A percentile compares a stretch with the other conserved stretches of the same genome.
phyloP scores from a whole-genome alignment of 352 stramenopile species.

The Phytophthora megakarya region DNA sequence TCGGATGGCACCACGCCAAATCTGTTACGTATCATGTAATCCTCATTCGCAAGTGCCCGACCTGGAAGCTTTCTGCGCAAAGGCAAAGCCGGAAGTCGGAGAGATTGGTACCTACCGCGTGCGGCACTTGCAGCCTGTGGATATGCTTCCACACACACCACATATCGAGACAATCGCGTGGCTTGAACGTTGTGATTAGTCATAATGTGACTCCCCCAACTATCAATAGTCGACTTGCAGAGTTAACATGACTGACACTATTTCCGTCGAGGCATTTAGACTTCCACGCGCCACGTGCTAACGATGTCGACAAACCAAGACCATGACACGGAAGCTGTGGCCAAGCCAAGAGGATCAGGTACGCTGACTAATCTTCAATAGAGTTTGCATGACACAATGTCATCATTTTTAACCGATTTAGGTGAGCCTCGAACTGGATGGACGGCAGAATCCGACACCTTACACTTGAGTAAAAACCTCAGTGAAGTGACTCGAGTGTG shows the following conservation, averaged over 20 bases:
- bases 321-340: not conserved
- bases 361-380: not conserved
- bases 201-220: not conserved
- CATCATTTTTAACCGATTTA: not conserved
- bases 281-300: too few species aligned
- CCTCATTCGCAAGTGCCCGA: conserved; percentile 63
- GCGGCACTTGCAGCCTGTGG: conserved; percentile 63
- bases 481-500: conserved; percentile 23
- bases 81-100: conserved; percentile 24
- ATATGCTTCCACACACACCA: conserved; percentile 82
- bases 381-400: not conserved
- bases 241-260: too few species aligned
- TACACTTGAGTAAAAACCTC: not conserved
- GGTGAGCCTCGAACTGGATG: conserved; percentile 9
- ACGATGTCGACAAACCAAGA: conserved; percentile 18
- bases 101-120: conserved; percentile 45
- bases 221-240: conserved; percentile 22
- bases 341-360: conserved; percentile 7
- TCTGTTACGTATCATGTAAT: conserved; percentile 87
- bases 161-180: conserved; percentile 82
- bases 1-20: conserved; percentile 44
- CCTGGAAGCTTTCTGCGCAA: conserved; percentile 49
- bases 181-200: conserved; percentile 44
- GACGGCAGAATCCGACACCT: conserved; percentile 3
- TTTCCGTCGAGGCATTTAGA: too few species aligned